Evolutionary conservation across 495 filamentous ascomycete genomes (phyloP).

Genomic region (Staphylotrichum longicolle): DNA sequence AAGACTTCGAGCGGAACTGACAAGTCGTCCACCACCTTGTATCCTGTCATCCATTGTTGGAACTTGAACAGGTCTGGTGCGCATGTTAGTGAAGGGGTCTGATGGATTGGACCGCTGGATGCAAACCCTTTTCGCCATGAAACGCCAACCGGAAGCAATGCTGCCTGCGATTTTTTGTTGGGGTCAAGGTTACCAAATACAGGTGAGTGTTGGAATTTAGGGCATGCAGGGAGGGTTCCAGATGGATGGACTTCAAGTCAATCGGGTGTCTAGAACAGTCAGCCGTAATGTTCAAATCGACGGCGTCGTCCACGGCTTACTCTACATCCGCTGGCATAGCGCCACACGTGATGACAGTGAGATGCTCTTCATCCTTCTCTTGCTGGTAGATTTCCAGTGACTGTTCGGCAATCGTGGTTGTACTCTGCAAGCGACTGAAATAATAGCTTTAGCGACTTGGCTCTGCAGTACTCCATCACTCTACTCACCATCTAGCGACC

Average conservation of each 20-base stretch:
- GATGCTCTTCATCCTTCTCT: background rate
- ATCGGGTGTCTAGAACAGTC: slow-evolving; percentile 7
- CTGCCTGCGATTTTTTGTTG: background rate
- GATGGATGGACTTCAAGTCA: slow-evolving; percentile 2
- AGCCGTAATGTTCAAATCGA: background rate
- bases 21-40: slow-evolving; percentile 26
- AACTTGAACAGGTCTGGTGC: slow-evolving; percentile 19
- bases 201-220: background rate
- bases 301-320: background rate
- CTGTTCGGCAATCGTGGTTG: background rate
- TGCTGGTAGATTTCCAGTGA: slow-evolving; percentile 13
- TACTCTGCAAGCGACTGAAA: slow-evolving; percentile 1
- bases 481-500: slow-evolving; percentile 10
- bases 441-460: too few species aligned
- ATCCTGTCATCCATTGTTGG: slow-evolving; percentile 24
- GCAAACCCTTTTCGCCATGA: slow-evolving; percentile 8
- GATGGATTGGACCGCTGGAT: too few species aligned
- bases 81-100: background rate
- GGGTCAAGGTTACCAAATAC: slow-evolving; percentile 1
- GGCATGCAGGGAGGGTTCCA: slow-evolving; percentile 1
- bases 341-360: background rate
- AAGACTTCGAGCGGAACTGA: slow-evolving; percentile 7
- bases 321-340: background rate
- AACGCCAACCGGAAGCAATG: slow-evolving; percentile 11
- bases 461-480: too few species aligned